Evolutionary conservation across 2,329 filamentous ascomycete genomes (phyloP).

Genomic region (Aspergillus pseudotamarii): DNA sequence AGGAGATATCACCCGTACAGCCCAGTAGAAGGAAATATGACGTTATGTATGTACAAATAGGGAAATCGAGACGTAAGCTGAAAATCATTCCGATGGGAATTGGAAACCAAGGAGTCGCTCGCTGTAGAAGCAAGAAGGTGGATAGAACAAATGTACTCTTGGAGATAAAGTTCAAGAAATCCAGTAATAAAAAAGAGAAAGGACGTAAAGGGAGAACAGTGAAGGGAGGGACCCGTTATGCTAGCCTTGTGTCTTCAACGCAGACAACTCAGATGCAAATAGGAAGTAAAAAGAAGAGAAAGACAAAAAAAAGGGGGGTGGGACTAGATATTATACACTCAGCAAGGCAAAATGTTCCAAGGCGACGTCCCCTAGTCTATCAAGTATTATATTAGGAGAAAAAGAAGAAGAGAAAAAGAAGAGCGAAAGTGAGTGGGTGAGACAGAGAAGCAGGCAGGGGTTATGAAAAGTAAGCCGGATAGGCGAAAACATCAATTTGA

Average conservation of each 20-base stretch:
- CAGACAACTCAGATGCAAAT: conserved; percentile 12
- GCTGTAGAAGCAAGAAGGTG: conserved; percentile 4
- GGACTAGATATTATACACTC: conserved; percentile 24
- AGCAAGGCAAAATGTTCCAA: conserved; percentile 27
- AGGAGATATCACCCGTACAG: background rate
- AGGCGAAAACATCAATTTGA: conserved; percentile 23
- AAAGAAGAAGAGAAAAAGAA: background rate
- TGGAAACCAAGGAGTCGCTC: background rate
- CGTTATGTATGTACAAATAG: background rate
- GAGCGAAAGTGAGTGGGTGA: background rate
- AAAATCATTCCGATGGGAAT: conserved; percentile 3
- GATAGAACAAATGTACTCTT: conserved; percentile 22
- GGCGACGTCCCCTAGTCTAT: conserved; percentile 35
- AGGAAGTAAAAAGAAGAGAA: background rate
- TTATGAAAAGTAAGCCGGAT: background rate
- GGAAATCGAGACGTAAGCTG: background rate
- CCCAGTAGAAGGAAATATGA: background rate
- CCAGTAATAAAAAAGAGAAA: conserved; percentile 2
- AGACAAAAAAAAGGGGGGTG: background rate
- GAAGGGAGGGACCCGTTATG: conserved; percentile 8
- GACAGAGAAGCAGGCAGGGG: background rate
- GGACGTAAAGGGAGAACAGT: conserved; percentile 14
- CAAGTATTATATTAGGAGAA: conserved; percentile 37
- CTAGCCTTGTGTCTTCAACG: conserved; percentile 12
- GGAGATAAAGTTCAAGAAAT: conserved; percentile 6